A percentile compares a stretch with the other conserved stretches of the same genome.
These are phyloP conservation scores for Trichoderma endophyticum DNA, from an alignment of 2,329 filamentous ascomycete genomes.

Conservation along the genomic window DNA sequence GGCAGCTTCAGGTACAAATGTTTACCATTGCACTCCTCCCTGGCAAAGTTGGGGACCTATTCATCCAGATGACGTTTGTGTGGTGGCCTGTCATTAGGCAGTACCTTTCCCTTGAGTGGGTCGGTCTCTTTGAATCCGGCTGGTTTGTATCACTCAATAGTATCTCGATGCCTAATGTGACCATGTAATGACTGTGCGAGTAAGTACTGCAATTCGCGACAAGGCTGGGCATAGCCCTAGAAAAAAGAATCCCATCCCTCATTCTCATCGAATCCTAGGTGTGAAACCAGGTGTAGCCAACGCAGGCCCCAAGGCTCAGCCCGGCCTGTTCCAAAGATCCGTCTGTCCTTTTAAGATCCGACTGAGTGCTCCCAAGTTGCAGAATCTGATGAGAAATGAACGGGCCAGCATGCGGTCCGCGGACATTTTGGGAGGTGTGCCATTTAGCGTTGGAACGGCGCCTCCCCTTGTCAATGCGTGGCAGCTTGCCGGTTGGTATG, in stretches of 20 bases:
- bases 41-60: background rate
- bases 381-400: conserved; percentile 16
- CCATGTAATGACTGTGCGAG: background rate
- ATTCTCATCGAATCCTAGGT: background rate
- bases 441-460: conserved; percentile 15
- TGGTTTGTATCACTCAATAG: background rate
- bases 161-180: background rate
- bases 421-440: conserved; percentile 5
- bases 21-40: background rate
- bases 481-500: conserved; percentile 19
- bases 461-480: conserved; percentile 17
- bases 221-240: background rate
- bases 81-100: background rate
- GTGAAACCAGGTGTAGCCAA: background rate
- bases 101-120: background rate
- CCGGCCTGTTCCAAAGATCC: conserved; percentile 14
- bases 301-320: background rate
- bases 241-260: background rate
- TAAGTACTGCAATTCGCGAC: background rate
- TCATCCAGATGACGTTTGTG: background rate
- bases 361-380: conserved; percentile 14
- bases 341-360: conserved; percentile 19
- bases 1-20: background rate
- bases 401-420: conserved; percentile 19
- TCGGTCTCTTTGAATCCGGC: background rate